A percentile compares a stretch with the other conserved stretches of the same genome.
These are phyloP conservation scores for Amoebophrya sp. DNA, from an alignment of 169 alveolate genomes.

Conservation along the genomic window DNA sequence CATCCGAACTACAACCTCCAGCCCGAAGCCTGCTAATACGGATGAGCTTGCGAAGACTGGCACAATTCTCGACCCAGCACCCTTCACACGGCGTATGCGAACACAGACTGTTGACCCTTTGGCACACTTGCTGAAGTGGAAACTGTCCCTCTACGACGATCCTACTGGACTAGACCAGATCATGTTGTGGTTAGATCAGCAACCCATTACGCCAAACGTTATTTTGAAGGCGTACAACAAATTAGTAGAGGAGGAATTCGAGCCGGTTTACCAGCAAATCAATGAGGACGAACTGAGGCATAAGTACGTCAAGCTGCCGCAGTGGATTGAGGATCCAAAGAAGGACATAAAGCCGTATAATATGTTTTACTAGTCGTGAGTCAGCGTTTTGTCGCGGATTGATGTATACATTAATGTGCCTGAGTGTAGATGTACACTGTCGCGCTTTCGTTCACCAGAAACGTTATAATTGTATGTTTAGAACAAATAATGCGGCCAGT, in stretches of 20 bases:
- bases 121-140: neutral
- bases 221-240: constrained; percentile 32
- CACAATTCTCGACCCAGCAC: neutral
- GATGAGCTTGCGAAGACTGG: neutral
- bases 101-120: neutral
- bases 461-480: no score
- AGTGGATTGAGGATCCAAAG: neutral
- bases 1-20: no score
- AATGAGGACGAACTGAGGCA: neutral
- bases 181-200: constrained; percentile 39
- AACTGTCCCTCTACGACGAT: constrained; percentile 3
- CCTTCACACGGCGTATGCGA: neutral
- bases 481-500: no score
- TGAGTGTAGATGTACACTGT: no score
- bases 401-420: no score
- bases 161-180: constrained; percentile 36
- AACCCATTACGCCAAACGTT: constrained; percentile 31
- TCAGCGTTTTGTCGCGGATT: no score
- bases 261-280: neutral
- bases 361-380: no score
- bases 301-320: neutral
- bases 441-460: no score
- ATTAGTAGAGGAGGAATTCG: constrained; percentile 32
- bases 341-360: neutral
- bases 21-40: neutral